These are phyloP conservation scores for Populus trichocarpa DNA, from an alignment of 441 rosid species.

Conservation along the genomic window DNA sequence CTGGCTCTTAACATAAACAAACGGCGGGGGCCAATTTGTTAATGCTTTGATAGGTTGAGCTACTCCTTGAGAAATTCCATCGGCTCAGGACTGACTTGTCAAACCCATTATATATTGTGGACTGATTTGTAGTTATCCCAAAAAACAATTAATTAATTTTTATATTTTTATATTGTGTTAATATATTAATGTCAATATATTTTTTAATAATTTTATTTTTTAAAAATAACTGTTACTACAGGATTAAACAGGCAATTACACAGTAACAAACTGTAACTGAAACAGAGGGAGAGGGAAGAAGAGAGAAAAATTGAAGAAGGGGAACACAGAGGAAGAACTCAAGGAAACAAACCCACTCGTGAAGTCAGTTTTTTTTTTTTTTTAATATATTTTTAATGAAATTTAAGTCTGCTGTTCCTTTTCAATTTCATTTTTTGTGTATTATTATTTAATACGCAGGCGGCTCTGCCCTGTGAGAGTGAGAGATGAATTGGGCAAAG, in stretches of 20 bases:
- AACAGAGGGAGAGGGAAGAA: neutral
- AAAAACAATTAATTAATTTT: no score
- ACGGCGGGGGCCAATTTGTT: neutral
- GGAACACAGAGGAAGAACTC: neutral
- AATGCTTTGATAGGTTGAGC: neutral
- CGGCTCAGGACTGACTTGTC: neutral
- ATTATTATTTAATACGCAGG: neutral
- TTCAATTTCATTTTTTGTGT: neutral
- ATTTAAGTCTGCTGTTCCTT: no score
- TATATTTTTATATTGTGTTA: no score
- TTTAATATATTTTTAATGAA: no score
- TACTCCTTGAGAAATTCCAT: neutral
- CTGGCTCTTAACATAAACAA: neutral
- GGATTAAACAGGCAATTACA: neutral
- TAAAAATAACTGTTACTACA: no score
- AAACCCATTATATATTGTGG: neutral
- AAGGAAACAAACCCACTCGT: neutral
- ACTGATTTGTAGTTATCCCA: neutral
- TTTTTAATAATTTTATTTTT: no score
- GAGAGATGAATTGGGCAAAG: constrained; percentile 19
- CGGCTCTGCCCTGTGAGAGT: neutral
- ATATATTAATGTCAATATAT: no score
- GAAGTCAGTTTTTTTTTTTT: neutral
- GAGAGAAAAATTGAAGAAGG: neutral
- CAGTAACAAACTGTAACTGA: neutral